A percentile compares a stretch with the other conserved stretches of the same genome.
These are phyloP conservation scores for Eragrostis curvula DNA, from an alignment of 176 grass and related monocot genomes.

Conservation along the genomic window DNA sequence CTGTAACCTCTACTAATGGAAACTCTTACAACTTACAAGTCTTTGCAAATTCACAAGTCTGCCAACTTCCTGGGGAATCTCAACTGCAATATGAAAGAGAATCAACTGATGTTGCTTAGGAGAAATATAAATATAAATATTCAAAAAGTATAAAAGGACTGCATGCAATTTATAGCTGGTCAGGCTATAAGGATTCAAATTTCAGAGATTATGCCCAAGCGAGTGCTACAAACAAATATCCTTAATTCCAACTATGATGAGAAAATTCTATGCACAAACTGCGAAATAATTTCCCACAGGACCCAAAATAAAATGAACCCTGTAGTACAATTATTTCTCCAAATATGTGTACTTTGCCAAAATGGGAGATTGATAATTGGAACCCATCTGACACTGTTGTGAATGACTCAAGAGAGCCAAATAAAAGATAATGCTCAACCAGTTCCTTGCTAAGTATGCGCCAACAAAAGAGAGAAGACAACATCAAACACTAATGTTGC, in stretches of 20 bases:
- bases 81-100: conserved; percentile 61
- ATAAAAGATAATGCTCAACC: conserved; percentile 4
- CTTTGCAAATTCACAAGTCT: conserved; percentile 87
- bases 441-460: conserved; percentile 15
- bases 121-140: conserved; percentile 17
- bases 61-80: conserved; percentile 69
- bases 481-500: background rate
- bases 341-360: conserved; percentile 2
- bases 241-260: background rate
- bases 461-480: conserved; percentile 24
- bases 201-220: background rate
- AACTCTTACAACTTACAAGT: conserved; percentile 92
- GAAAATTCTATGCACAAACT: background rate
- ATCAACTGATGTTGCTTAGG: conserved; percentile 34
- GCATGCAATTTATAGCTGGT: background rate
- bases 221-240: conserved; percentile 12
- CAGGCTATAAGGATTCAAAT: background rate
- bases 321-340: background rate
- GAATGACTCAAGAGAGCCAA: background rate
- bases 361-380: background rate
- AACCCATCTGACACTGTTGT: background rate
- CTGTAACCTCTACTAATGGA: conserved; percentile 27
- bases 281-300: background rate
- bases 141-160: conserved; percentile 17
- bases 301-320: background rate